A percentile compares a stretch with the other conserved stretches of the same genome.
These are phyloP conservation scores for Cystobasidium pallidum DNA, from an alignment of 1,284 basidiomycete species.

Conservation along the genomic window DNA sequence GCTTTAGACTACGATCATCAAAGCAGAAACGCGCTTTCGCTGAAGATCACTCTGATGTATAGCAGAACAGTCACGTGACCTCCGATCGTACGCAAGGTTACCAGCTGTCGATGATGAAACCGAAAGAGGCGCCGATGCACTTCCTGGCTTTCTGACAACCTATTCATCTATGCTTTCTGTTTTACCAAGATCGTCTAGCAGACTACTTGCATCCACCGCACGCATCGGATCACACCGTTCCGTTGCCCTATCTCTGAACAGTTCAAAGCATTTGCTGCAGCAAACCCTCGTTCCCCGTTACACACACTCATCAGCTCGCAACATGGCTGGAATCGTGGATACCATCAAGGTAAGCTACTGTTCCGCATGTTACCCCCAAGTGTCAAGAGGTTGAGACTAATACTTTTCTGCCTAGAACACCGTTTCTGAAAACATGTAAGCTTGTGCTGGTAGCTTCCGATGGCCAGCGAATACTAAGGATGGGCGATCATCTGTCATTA, in stretches of 20 bases:
- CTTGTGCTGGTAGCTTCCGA: not conserved
- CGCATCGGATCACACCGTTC: slow-evolving; percentile 1
- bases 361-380: too few species aligned
- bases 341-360: slow-evolving; percentile 10
- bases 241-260: not conserved
- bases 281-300: slow-evolving; percentile 11
- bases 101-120: slow-evolving; percentile 5
- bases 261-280: not conserved
- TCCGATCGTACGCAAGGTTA: too few species aligned
- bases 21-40: too few species aligned
- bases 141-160: not conserved
- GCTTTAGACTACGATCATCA: too few species aligned
- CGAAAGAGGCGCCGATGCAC: not conserved
- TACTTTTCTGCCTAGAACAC: slow-evolving; percentile 32
- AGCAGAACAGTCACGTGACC: too few species aligned
- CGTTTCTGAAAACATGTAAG: slow-evolving; percentile 41
- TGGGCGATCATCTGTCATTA: slow-evolving; percentile 15
- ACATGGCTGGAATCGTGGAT: slow-evolving; percentile 35
- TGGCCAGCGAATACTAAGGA: not conserved
- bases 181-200: slow-evolving; percentile 2
- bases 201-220: not conserved
- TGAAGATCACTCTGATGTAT: too few species aligned
- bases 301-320: slow-evolving; percentile 20
- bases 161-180: slow-evolving; percentile 5
- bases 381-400: too few species aligned